Evolutionary conservation across 257 asterid species (phyloP).

Genomic region (Plantago major): DNA sequence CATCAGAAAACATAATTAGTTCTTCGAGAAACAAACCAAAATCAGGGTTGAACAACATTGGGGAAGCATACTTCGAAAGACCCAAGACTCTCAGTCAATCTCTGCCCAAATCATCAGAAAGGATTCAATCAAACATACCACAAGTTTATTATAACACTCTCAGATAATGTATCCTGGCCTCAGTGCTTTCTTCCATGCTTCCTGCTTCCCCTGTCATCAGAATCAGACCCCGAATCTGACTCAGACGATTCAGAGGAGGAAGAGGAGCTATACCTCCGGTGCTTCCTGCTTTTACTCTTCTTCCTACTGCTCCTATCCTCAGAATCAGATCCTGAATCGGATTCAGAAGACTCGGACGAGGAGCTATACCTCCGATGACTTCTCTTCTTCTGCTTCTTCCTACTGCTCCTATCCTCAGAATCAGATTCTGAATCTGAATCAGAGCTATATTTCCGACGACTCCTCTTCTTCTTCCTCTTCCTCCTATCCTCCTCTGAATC

Average conservation of each 20-base stretch:
- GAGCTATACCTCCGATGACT: slow-evolving; percentile 55
- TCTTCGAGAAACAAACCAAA: too few species aligned
- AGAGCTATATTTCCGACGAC: slow-evolving; percentile 43
- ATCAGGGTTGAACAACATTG: too few species aligned
- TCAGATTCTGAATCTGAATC: slow-evolving; percentile 65
- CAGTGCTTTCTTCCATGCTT: slow-evolving; percentile 38
- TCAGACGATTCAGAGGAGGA: slow-evolving; percentile 45
- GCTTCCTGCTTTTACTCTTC: slow-evolving; percentile 18
- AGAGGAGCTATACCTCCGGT: slow-evolving; percentile 47
- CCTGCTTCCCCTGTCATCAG: slow-evolving; percentile 59
- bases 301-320: slow-evolving; percentile 58
- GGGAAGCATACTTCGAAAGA: too few species aligned
- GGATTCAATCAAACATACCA: too few species aligned
- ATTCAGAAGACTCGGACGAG: slow-evolving; percentile 75
- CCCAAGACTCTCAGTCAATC: too few species aligned
- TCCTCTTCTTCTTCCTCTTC: slow-evolving; percentile 47
- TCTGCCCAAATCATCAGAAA: too few species aligned
- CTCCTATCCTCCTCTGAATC: slow-evolving; percentile 62
- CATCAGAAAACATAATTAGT: too few species aligned
- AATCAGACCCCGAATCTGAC: slow-evolving; percentile 75
- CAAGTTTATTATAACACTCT: too few species aligned
- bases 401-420: slow-evolving; percentile 55
- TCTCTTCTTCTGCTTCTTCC: slow-evolving; percentile 37
- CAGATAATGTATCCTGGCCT: neutral
- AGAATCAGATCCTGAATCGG: slow-evolving; percentile 82